Conservation (phyloP, 129 eudicot species). For the Tagetes erecta region DNA sequence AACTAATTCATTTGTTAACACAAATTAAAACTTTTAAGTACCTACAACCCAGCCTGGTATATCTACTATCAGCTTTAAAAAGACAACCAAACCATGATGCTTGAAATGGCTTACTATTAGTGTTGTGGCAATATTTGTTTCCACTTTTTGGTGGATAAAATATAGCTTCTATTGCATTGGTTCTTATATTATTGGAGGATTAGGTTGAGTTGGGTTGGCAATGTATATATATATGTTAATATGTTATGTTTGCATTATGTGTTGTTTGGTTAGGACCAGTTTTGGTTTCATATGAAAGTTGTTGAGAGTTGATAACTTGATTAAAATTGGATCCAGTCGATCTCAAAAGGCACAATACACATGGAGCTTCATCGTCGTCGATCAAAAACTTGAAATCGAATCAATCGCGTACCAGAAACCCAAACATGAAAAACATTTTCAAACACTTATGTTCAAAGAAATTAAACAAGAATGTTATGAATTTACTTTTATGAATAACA, state of each 20-base stretch:
- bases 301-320: conserved; percentile 11
- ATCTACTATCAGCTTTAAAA: background rate
- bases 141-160: conserved; percentile 7
- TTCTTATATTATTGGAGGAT: conserved; percentile 13
- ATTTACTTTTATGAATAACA: too few species aligned
- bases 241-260: background rate
- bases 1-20: background rate
- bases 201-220: conserved; percentile 20
- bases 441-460: conserved; percentile 7
- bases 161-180: background rate
- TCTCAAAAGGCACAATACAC: background rate
- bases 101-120: background rate
- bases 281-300: conserved; percentile 12
- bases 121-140: conserved; percentile 13
- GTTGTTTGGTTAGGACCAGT: background rate
- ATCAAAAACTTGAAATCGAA: background rate
- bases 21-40: background rate
- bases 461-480: too few species aligned
- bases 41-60: background rate
- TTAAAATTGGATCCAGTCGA: background rate
- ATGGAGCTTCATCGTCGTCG: too few species aligned
- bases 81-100: conserved; percentile 12
- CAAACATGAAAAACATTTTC: background rate
- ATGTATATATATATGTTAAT: background rate
- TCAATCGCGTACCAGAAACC: background rate